A percentile compares a stretch with the other conserved stretches of the same genome.
Evolutionary conservation across 2,329 filamentous ascomycete species (phyloP).

Genomic region (Decorospora gaudefroyi): DNA sequence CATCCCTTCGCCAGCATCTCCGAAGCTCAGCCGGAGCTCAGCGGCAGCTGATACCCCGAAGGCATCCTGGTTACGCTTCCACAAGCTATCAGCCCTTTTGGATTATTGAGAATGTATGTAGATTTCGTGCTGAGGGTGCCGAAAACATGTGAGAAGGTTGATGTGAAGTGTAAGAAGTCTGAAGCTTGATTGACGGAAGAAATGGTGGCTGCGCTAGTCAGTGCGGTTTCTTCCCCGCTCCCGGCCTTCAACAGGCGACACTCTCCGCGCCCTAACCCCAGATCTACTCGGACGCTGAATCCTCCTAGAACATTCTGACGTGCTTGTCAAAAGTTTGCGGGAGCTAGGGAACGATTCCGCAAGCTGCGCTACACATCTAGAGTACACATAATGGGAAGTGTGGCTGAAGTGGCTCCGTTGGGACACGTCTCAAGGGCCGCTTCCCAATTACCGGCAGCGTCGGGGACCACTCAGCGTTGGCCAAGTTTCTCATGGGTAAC

Average conservation of each 20-base stretch:
- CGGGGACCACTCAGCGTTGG: no score
- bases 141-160: not conserved
- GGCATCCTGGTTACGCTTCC: not conserved
- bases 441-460: no score
- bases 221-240: constrained; percentile 11
- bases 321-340: not conserved
- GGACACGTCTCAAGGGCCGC: no score
- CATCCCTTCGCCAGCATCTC: not conserved
- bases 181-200: constrained; percentile 36
- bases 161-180: not conserved
- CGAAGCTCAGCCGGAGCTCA: not conserved
- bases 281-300: constrained; percentile 14
- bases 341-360: constrained; percentile 14
- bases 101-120: not conserved
- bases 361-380: no score
- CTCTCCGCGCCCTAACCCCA: constrained; percentile 23
- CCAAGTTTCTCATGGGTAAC: no score
- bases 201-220: constrained; percentile 28
- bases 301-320: not conserved
- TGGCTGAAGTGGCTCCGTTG: no score
- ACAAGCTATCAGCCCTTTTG: not conserved
- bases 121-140: not conserved
- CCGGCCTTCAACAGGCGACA: constrained; percentile 11
- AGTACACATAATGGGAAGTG: no score
- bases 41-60: not conserved